Conservation (phyloP, 331 rosid species). For the Prunus yedoensis region DNA sequence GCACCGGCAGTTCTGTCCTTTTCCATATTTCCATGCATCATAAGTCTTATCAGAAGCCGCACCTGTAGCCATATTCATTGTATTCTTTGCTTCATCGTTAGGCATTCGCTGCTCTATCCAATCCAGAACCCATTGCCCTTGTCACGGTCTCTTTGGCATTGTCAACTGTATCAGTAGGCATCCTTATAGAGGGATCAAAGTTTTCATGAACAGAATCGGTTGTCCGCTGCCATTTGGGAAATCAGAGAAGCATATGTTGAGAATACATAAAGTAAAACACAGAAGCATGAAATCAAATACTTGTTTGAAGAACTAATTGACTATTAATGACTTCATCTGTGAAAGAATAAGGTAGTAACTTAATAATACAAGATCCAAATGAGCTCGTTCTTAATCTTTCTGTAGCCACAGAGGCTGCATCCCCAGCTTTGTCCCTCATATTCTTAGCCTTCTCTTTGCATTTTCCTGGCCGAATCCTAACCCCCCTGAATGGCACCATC, state of each 20-base stretch:
- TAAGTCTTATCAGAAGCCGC: not conserved
- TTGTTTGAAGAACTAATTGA: not conserved
- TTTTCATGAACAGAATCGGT: slow-evolving; percentile 23
- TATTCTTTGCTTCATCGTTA: not conserved
- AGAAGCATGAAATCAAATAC: slow-evolving; percentile 10
- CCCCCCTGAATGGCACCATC: slow-evolving; percentile 5
- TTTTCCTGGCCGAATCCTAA: slow-evolving; percentile 20
- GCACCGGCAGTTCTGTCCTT: not conserved
- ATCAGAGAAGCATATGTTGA: not conserved
- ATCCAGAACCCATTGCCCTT: not conserved
- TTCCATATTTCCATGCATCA: slow-evolving; percentile 15
- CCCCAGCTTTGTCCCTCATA: slow-evolving; percentile 33
- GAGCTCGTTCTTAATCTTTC: slow-evolving; percentile 26
- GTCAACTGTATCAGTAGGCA: not conserved
- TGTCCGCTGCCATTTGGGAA: slow-evolving; percentile 5
- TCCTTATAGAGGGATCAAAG: not conserved
- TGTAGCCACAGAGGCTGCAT: slow-evolving; percentile 43
- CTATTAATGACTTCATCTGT: not conserved
- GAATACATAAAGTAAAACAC: not conserved
- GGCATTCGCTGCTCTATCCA: not conserved
- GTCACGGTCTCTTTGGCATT: not conserved
- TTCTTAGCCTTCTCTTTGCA: slow-evolving; percentile 7
- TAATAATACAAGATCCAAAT: slow-evolving; percentile 41
- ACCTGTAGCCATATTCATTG: slow-evolving; percentile 8
- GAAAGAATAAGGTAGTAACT: not conserved